Conservation (phyloP, 495 filamentous ascomycete species). For the Aspergillus leporis region DNA sequence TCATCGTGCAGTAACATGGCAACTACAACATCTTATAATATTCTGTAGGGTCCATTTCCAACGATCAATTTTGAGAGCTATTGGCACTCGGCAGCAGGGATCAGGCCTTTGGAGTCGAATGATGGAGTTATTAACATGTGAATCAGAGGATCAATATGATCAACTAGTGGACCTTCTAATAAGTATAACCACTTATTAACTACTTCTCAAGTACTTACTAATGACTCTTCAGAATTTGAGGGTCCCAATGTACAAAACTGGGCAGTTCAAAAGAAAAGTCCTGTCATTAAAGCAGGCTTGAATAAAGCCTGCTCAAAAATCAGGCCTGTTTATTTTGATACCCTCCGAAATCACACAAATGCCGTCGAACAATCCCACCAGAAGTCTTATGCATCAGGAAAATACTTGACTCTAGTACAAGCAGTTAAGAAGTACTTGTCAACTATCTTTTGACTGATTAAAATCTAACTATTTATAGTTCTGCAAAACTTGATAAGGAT, state of each 20-base stretch:
- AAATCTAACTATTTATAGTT: no score
- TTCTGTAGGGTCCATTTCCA: constrained; percentile 12
- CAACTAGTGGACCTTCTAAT: neutral
- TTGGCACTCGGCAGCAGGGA: constrained; percentile 3
- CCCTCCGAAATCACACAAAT: constrained; percentile 13
- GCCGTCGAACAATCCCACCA: constrained; percentile 17
- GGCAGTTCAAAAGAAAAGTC: constrained; percentile 13
- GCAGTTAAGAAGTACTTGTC: constrained; percentile 11
- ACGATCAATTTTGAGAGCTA: constrained; percentile 2
- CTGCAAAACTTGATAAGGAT: constrained; percentile 13
- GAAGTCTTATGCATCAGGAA: constrained; percentile 14
- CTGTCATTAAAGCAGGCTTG: constrained; percentile 12
- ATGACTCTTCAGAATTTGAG: constrained; percentile 13
- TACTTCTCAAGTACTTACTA: no score
- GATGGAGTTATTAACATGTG: constrained; percentile 7
- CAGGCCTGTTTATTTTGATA: constrained; percentile 10
- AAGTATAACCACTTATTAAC: constrained; percentile 14
- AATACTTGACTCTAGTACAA: constrained; percentile 6
- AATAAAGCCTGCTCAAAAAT: constrained; percentile 18
- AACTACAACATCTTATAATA: constrained; percentile 5
- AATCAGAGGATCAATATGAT: constrained; percentile 12
- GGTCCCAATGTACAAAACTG: constrained; percentile 7
- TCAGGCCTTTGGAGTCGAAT: constrained; percentile 8
- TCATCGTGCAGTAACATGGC: neutral
- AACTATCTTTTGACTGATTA: no score